A percentile compares a stretch with the other conserved stretches of the same genome.
phyloP scores from a whole-genome alignment of 306 rosid species.

The Hippophae gyantsensis region DNA sequence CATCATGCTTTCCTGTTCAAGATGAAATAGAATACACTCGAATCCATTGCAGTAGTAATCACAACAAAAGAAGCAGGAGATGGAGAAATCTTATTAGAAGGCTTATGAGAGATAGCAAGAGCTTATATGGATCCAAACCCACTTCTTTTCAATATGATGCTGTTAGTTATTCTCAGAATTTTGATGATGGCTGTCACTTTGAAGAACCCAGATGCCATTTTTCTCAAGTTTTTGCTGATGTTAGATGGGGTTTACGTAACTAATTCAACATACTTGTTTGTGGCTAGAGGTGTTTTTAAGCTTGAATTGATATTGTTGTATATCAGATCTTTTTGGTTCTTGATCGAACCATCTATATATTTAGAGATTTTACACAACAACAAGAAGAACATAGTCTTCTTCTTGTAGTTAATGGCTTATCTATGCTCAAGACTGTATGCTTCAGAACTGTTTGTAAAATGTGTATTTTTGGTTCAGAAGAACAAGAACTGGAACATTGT shows the following conservation, averaged over 20 bases:
- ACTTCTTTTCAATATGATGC: slow-evolving; percentile 72
- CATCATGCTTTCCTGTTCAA: slow-evolving; percentile 42
- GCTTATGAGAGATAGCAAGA: slow-evolving; percentile 41
- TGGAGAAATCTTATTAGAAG: slow-evolving; percentile 50
- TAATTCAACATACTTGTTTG: not conserved
- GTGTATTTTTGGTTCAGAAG: no score
- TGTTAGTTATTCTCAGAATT: slow-evolving; percentile 71
- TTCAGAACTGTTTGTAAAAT: no score
- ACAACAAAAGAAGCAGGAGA: slow-evolving; percentile 20
- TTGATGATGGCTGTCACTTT: slow-evolving; percentile 55
- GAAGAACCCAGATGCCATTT: slow-evolving; percentile 29
- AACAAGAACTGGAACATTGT: no score
- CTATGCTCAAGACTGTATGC: no score
- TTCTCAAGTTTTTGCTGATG: slow-evolving; percentile 21
- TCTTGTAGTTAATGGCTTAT: no score
- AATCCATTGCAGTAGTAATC: slow-evolving; percentile 18
- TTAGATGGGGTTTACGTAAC: slow-evolving; percentile 24
- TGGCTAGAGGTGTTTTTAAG: not conserved
- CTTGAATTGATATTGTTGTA: no score
- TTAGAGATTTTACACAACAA: no score
- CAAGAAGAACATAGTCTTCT: no score
- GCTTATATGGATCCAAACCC: slow-evolving; percentile 33
- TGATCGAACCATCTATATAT: no score
- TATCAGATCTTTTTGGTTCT: no score
- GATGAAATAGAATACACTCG: slow-evolving; percentile 44